phyloP scores from a whole-genome alignment of 345 rosid species.

The Noccaea caerulescens region DNA sequence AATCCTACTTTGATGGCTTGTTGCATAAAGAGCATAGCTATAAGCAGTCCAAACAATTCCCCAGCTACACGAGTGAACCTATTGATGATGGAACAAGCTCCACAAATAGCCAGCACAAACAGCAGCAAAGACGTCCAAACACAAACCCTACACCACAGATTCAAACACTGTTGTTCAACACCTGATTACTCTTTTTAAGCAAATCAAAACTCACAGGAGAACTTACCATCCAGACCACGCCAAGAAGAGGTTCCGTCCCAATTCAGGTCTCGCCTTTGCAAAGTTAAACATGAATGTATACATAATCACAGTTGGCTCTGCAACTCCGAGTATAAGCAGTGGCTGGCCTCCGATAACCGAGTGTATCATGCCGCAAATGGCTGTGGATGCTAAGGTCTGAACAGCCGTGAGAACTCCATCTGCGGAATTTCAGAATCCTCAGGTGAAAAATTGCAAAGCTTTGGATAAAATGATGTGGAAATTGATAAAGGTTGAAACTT shows the following conservation, averaged over 20 bases:
- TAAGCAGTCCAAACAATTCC: conserved; percentile 92
- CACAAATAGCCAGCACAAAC: conserved; percentile 77
- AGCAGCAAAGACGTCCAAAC: conserved; percentile 92
- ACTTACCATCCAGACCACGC: conserved; percentile 93
- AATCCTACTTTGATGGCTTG: conserved; percentile 84
- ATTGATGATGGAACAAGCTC: conserved; percentile 96
- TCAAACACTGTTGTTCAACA: conserved; percentile 14
- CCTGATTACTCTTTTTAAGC: neutral
- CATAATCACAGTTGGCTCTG: conserved; percentile 99
- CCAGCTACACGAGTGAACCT: conserved; percentile 95
- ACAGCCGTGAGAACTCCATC: conserved; percentile 96
- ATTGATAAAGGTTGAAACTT: conserved; percentile 13
- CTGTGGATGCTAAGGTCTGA: conserved; percentile 92
- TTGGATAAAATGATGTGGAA: neutral
- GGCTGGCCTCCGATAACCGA: conserved; percentile 96
- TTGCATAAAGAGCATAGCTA: conserved; percentile 98
- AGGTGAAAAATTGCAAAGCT: conserved; percentile 6
- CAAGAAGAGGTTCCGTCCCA: conserved; percentile 83
- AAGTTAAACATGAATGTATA: conserved; percentile 96
- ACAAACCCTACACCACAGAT: conserved; percentile 67
- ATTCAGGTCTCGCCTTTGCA: conserved; percentile 78
- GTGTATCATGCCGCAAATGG: conserved; percentile 88
- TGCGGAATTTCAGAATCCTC: conserved; percentile 34
- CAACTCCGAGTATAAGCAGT: conserved; percentile 93
- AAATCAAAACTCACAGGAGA: neutral